phyloP scores from a whole-genome alignment of 345 rosid genomes.

The Citrus mangshanensis region DNA sequence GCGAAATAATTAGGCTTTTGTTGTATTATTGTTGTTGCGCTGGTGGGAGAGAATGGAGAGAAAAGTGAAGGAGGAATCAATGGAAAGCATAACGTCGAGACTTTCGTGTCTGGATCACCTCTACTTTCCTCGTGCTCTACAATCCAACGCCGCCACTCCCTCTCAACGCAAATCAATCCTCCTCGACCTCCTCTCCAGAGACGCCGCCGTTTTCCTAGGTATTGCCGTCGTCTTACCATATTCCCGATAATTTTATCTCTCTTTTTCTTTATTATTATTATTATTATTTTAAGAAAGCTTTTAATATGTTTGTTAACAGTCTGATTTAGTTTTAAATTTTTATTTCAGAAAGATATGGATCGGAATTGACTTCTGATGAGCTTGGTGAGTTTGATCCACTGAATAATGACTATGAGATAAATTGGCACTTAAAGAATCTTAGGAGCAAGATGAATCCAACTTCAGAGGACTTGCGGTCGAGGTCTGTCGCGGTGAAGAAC shows the following conservation, averaged over 20 bases:
- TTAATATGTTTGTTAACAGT: not conserved
- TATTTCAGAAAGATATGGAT: constrained; percentile 73
- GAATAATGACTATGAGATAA: constrained; percentile 64
- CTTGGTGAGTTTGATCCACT: constrained; percentile 63
- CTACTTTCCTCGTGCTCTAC: constrained; percentile 83
- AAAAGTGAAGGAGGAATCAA: constrained; percentile 35
- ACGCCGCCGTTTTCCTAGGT: constrained; percentile 87
- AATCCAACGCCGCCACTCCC: constrained; percentile 43
- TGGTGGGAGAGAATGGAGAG: constrained; percentile 11
- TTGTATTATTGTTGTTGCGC: not conserved
- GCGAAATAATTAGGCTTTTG: not conserved
- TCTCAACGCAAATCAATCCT: constrained; percentile 77
- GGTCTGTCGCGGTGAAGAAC: constrained; percentile 73
- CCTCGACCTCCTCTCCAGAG: constrained; percentile 83
- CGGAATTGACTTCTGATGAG: constrained; percentile 56
- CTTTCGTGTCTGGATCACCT: constrained; percentile 65
- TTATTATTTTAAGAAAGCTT: not conserved
- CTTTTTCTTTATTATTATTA: no score
- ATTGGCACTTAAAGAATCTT: constrained; percentile 78
- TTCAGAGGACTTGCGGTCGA: constrained; percentile 53
- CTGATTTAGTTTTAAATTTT: not conserved
- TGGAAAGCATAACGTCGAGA: constrained; percentile 61
- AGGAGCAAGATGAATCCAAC: constrained; percentile 67
- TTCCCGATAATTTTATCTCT: not conserved
- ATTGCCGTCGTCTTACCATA: not conserved